Percentiles rank a stretch among this genome's conserved stretches.
These are phyloP conservation scores for Tulasnella sp. DNA, from an alignment of 768 basidiomycete genomes.

Conservation along the genomic window DNA sequence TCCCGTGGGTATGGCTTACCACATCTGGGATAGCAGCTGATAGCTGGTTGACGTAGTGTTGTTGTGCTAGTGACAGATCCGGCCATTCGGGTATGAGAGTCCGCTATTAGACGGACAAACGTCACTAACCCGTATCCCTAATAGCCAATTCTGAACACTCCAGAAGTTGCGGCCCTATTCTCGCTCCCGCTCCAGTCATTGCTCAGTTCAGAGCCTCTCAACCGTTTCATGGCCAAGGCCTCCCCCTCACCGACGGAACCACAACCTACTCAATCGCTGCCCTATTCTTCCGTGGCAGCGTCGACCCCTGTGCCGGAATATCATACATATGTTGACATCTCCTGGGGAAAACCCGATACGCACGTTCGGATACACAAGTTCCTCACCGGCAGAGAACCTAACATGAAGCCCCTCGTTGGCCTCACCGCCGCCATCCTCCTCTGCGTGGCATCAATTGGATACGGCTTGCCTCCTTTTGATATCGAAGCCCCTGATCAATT, in stretches of 20 bases:
- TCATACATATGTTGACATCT: conserved; percentile 48
- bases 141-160: conserved; percentile 66
- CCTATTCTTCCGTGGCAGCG: conserved; percentile 22
- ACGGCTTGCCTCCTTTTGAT: conserved; percentile 22
- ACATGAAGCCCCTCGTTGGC: conserved; percentile 79
- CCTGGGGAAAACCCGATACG: conserved; percentile 34
- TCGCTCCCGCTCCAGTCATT: conserved; percentile 74
- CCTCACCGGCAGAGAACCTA: conserved; percentile 72
- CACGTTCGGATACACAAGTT: conserved; percentile 58
- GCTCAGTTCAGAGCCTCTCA: conserved; percentile 33
- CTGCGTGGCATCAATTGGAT: conserved; percentile 38
- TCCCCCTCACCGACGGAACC: conserved; percentile 22
- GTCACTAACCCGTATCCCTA: not conserved
- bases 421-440: conserved; percentile 59
- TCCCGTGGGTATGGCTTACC: conserved; percentile 46
- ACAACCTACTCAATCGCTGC: conserved; percentile 26
- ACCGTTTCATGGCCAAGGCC: conserved; percentile 36
- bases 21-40: not conserved
- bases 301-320: conserved; percentile 31
- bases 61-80: conserved; percentile 77
- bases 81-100: conserved; percentile 42
- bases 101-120: not conserved
- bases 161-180: conserved; percentile 71
- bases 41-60: conserved; percentile 37
- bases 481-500: conserved; percentile 12